Evolutionary conservation across 2,329 filamentous ascomycete species (phyloP).

Genomic region (Ilyonectria mors-panacis): DNA sequence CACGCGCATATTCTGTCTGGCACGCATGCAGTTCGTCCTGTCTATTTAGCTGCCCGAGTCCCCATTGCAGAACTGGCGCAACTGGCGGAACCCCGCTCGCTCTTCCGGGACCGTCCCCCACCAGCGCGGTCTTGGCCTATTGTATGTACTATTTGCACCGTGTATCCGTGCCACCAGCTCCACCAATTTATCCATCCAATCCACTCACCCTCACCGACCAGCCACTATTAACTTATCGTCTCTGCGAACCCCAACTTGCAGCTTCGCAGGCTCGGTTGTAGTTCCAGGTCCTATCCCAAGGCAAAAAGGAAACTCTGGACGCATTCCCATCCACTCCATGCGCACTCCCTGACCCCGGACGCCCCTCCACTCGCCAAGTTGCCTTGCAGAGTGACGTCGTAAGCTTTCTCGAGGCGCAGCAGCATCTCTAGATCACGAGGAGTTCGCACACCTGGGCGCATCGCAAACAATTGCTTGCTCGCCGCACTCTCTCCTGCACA

Average conservation of each 20-base stretch:
- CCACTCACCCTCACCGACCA: not conserved
- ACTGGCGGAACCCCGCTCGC: not conserved
- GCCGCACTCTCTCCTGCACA: not conserved
- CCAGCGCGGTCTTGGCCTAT: not conserved
- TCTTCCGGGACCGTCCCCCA: not conserved
- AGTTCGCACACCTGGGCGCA: not conserved
- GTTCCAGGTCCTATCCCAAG: not conserved
- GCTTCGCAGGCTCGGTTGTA: not conserved
- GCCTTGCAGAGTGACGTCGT: conserved; percentile 10
- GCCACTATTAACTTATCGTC: not conserved
- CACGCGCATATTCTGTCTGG: not conserved
- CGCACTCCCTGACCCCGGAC: too few species aligned
- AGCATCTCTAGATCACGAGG: not conserved
- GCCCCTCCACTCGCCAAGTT: not conserved
- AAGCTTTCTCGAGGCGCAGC: not conserved
- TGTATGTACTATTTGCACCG: not conserved
- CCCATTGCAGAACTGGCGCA: not conserved
- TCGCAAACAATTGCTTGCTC: conserved; percentile 3
- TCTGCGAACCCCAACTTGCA: not conserved
- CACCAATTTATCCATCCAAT: not conserved
- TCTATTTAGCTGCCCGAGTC: too few species aligned
- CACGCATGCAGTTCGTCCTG: not conserved
- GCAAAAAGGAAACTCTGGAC: not conserved
- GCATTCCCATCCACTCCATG: too few species aligned
- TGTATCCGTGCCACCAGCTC: not conserved